Percentiles rank a stretch among this genome's conserved stretches.
Conservation (phyloP, 805 yeast genomes). For the Myxozyma mucilagina region DNA sequence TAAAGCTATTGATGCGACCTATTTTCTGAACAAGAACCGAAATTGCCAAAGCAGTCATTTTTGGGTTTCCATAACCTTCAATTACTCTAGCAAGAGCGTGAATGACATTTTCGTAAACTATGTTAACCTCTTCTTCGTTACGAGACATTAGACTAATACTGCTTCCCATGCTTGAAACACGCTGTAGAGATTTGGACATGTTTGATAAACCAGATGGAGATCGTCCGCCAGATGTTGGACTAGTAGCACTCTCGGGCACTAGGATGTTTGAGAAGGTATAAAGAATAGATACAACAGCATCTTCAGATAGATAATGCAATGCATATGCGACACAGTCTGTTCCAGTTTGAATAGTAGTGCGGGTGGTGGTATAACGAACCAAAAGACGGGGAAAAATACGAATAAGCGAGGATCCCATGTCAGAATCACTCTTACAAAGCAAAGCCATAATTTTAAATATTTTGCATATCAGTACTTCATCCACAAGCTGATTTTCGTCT, state of each 20-base stretch:
- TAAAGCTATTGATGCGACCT: slow-evolving; percentile 45
- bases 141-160: slow-evolving; percentile 16
- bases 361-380: slow-evolving; percentile 51
- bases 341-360: slow-evolving; percentile 51
- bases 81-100: slow-evolving; percentile 68
- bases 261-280: slow-evolving; percentile 79
- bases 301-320: slow-evolving; percentile 69
- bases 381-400: slow-evolving; percentile 47
- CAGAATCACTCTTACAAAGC: slow-evolving; percentile 44
- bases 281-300: slow-evolving; percentile 76
- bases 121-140: slow-evolving; percentile 25
- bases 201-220: too few species aligned
- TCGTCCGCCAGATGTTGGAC: neutral
- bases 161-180: slow-evolving; percentile 22
- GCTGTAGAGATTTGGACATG: slow-evolving; percentile 6
- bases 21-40: slow-evolving; percentile 81
- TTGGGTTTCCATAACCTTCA: slow-evolving; percentile 59
- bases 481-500: slow-evolving; percentile 54
- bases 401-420: slow-evolving; percentile 39
- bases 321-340: slow-evolving; percentile 66
- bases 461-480: slow-evolving; percentile 52
- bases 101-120: slow-evolving; percentile 63
- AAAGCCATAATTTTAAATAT: slow-evolving; percentile 58
- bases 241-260: slow-evolving; percentile 37
- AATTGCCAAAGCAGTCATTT: slow-evolving; percentile 70